Evolutionary conservation across 1,139 yeast species (phyloP).

Genomic region (Geotrichum carabidarum): DNA sequence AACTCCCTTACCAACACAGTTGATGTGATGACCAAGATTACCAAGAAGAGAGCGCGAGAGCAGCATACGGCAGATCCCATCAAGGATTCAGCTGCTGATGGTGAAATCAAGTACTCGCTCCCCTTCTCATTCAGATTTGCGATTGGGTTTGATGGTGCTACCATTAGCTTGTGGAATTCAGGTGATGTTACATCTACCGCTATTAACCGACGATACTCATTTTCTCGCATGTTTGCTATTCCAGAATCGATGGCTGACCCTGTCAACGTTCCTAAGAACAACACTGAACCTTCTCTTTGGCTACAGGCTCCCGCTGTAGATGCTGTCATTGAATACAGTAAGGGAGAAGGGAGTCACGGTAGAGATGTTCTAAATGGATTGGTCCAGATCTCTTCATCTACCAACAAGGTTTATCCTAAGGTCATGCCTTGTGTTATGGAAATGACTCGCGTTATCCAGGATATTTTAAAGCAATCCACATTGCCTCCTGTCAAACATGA

Average conservation of each 20-base stretch:
- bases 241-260: slow-evolving; percentile 12
- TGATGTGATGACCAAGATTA: slow-evolving; percentile 5
- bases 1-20: slow-evolving; percentile 16
- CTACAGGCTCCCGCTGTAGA: slow-evolving; percentile 75
- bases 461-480: slow-evolving; percentile 19
- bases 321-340: slow-evolving; percentile 46
- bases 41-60: not conserved
- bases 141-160: slow-evolving; percentile 31
- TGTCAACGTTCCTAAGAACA: slow-evolving; percentile 13
- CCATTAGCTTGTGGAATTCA: slow-evolving; percentile 30
- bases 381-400: slow-evolving; percentile 63
- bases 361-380: slow-evolving; percentile 51
- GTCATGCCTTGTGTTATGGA: slow-evolving; percentile 77
- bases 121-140: slow-evolving; percentile 28
- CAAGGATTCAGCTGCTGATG: not conserved
- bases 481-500: slow-evolving; percentile 1
- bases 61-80: not conserved
- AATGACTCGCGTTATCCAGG: slow-evolving; percentile 39
- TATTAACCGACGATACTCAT: slow-evolving; percentile 3
- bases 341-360: slow-evolving; percentile 31
- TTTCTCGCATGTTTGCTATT: slow-evolving; percentile 7
- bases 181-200: slow-evolving; percentile 21
- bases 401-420: slow-evolving; percentile 60
- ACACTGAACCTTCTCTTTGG: slow-evolving; percentile 48
- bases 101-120: slow-evolving; percentile 10